Evolutionary conservation across 2,329 filamentous ascomycete genomes (phyloP).

Genomic region (Sporothrix protearum): DNA sequence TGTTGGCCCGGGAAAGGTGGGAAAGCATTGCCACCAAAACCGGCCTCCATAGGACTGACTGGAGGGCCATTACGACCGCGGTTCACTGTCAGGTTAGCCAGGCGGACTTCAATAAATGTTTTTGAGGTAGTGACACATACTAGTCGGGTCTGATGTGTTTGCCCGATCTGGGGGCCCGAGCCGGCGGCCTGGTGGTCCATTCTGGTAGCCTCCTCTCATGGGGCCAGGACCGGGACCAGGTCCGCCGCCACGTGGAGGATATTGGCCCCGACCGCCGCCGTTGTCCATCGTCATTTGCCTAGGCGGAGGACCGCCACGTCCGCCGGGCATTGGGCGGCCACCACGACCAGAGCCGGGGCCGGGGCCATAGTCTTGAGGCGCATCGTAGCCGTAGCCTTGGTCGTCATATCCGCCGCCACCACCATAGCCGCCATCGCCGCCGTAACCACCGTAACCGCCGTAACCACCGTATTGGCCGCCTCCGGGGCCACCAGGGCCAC

Average conservation of each 20-base stretch:
- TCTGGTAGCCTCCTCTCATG: slow-evolving; percentile 36
- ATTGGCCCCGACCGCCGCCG: slow-evolving; percentile 38
- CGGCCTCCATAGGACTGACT: slow-evolving; percentile 33
- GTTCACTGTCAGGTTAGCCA: slow-evolving; percentile 25
- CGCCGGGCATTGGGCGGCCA: slow-evolving; percentile 43
- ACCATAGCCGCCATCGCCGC: slow-evolving; percentile 43
- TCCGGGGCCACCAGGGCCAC: slow-evolving; percentile 37
- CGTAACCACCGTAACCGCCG: slow-evolving; percentile 41
- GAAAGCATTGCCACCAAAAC: slow-evolving; percentile 43
- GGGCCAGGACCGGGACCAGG: slow-evolving; percentile 36
- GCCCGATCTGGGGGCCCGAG: slow-evolving; percentile 40
- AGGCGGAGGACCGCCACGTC: slow-evolving; percentile 45
- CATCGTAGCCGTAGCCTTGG: slow-evolving; percentile 45
- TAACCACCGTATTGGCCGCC: slow-evolving; percentile 25
- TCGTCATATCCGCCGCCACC: slow-evolving; percentile 41
- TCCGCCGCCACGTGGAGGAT: slow-evolving; percentile 39
- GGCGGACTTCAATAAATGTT: background rate
- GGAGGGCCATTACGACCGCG: slow-evolving; percentile 34
- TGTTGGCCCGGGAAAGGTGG: slow-evolving; percentile 43
- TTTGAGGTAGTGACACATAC: slow-evolving; percentile 34
- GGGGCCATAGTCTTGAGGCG: slow-evolving; percentile 44
- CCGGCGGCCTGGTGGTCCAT: slow-evolving; percentile 36
- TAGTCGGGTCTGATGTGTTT: slow-evolving; percentile 41
- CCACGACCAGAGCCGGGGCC: slow-evolving; percentile 41
- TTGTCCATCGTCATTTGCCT: slow-evolving; percentile 39